Base-by-base conservation (phyloP, 768 basidiomycete genomes). In the Collybiopsis confluens region DNA sequence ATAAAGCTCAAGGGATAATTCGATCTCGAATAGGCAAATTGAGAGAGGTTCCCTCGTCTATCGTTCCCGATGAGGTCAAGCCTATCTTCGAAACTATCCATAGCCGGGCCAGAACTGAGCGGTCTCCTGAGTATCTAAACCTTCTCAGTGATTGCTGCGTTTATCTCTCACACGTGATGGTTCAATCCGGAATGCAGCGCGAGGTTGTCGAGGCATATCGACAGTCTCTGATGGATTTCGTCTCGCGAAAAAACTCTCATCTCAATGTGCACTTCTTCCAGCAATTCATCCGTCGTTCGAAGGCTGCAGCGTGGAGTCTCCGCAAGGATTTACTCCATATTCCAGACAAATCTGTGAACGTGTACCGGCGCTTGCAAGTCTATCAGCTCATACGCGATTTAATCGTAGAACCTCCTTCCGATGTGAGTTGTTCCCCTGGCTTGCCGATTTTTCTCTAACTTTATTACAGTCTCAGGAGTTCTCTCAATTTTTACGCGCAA, bases 1-100 rank as follows among this genome's bases (percentile, higher is more conserved):
- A 91, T 66, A 98, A 98, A 70, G 86, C 92, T 1, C 79, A 80
- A 55, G 86, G 89, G 23, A 81, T 98, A 56, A 74, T 98, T 40
- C 81, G 82, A 37, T 78, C 78, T 23, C 81, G 91, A 36, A 75
- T 95, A 54, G 80, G 76, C 53, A 92, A 92, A 64, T 71, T 81
- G 41, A 92, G 88, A 63, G 90, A 88, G 10, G 53, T 80, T 9
- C 85, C 87, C 2, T 65, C 69, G 2, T 70, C 72, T 26, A 68
- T 77, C 11, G 74, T 81, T 43, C 58, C 62, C n/a, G 75, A 78
- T 28, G 68, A 73, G 44, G 65, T 73, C 13, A 66, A 70, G 41
- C 70, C 73, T 5, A 67, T 85, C 18, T 71, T 92, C 24, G 72
- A 74, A 46, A 79, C 82, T 36, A 68, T 96, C 11, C 94, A 96